Conservation (phyloP, 2,329 filamentous ascomycete genomes). For the Talaromyces sp. region DNA sequence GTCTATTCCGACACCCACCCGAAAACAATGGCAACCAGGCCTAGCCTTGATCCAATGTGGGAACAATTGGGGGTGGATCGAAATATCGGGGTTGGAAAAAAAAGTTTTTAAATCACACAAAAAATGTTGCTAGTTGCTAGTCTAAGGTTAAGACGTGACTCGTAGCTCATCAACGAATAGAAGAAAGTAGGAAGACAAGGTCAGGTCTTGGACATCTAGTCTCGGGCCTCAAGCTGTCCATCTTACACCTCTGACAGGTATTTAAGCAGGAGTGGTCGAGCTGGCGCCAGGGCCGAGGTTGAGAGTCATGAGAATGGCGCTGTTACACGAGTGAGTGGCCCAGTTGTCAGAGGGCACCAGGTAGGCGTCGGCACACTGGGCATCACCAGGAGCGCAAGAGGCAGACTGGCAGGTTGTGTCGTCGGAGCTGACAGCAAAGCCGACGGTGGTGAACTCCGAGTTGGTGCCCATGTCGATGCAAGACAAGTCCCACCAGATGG, state of each 20-base stretch:
- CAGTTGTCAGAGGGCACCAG: slow-evolving; percentile 36
- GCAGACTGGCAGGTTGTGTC: slow-evolving; percentile 28
- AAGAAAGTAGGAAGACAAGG: neutral
- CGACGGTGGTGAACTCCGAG: slow-evolving; percentile 30
- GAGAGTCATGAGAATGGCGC: slow-evolving; percentile 28
- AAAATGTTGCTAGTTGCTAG: slow-evolving; percentile 1
- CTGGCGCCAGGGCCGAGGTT: slow-evolving; percentile 24
- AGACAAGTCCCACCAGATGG: slow-evolving; percentile 38
- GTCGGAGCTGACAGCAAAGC: slow-evolving; percentile 31
- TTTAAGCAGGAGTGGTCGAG: neutral
- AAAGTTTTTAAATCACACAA: neutral
- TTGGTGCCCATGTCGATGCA: slow-evolving; percentile 30
- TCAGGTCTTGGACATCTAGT: neutral
- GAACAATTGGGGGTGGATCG: neutral
- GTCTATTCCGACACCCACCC: neutral
- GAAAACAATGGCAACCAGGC: slow-evolving; percentile 2
- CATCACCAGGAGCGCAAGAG: slow-evolving; percentile 32
- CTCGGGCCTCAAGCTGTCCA: neutral
- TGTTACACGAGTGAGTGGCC: slow-evolving; percentile 38
- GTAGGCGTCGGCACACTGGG: slow-evolving; percentile 34
- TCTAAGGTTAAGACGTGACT: neutral
- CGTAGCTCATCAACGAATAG: slow-evolving; percentile 4
- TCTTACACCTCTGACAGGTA: neutral
- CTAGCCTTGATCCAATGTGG: neutral
- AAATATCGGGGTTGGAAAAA: neutral